Evolutionary conservation across 1,284 basidiomycete genomes (phyloP).

Genomic region (Phellopilus nigrolimitatus): DNA sequence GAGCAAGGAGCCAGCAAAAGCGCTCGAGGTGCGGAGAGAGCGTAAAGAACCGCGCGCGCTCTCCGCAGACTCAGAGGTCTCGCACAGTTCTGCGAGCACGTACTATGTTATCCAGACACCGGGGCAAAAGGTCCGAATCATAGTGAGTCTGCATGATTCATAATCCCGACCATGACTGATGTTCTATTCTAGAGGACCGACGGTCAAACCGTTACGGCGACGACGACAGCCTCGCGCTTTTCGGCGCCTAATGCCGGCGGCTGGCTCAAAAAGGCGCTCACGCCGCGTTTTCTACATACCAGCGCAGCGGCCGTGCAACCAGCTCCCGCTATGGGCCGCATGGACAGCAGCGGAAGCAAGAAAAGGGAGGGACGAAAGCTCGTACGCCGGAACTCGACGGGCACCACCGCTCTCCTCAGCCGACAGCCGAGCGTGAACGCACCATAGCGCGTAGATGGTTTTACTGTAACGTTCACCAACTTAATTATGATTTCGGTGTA

Average conservation of each 20-base stretch:
- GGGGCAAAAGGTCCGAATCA: conserved; percentile 64
- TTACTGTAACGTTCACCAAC: too few relatives aligned
- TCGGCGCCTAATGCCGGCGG: not conserved
- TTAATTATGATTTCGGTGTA: too few relatives aligned
- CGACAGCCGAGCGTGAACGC: not conserved
- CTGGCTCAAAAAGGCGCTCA: conserved; percentile 11
- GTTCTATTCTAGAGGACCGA: not conserved
- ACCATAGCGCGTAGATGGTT: not conserved
- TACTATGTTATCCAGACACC: conserved; percentile 66
- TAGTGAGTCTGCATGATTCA: conserved; percentile 44
- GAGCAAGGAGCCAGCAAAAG: not conserved
- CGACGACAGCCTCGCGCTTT: not conserved
- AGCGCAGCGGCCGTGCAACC: not conserved
- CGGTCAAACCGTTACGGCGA: not conserved
- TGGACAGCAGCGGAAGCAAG: not conserved
- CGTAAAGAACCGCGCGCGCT: conserved; percentile 26
- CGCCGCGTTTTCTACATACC: not conserved
- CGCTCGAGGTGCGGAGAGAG: not conserved
- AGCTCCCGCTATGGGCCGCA: not conserved
- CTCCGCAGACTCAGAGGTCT: conserved; percentile 36
- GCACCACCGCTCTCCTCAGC: not conserved
- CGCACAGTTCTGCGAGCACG: conserved; percentile 54
- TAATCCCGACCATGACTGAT: conserved; percentile 13
- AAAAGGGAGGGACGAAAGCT: not conserved
- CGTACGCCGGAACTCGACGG: not conserved